Conservation (phyloP, 352 stramenopile species). For the Phytophthora pistaciae region DNA sequence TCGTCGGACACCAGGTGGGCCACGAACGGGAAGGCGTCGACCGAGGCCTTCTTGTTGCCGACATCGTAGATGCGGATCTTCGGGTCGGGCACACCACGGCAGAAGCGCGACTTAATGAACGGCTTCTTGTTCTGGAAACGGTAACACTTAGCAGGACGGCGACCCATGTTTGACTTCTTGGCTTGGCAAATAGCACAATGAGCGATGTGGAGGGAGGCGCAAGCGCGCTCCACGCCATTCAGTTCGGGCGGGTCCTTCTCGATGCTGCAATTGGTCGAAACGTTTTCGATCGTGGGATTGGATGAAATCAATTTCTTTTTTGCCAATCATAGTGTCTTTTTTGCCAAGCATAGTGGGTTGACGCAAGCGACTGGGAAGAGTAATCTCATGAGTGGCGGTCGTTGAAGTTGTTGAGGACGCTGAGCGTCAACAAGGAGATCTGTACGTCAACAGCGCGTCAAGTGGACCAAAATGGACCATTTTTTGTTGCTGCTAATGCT, state of each 20-base stretch:
- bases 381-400: conserved; percentile 8
- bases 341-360: not conserved
- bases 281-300: not conserved
- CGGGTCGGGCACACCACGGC: conserved; percentile 97
- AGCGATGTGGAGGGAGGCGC: not conserved
- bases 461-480: too few species aligned
- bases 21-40: conserved; percentile 99
- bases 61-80: conserved; percentile 99
- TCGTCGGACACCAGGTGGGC: conserved; percentile 96
- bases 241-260: conserved; percentile 1
- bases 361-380: not conserved
- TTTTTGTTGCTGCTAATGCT: too few species aligned
- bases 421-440: too few species aligned
- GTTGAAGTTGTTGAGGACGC: not conserved
- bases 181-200: conserved; percentile 51
- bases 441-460: too few species aligned
- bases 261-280: conserved; percentile 5
- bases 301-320: not conserved
- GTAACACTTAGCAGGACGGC: conserved; percentile 98
- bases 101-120: conserved; percentile 99
- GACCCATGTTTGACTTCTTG: conserved; percentile 46
- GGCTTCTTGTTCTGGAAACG: conserved; percentile 99
- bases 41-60: conserved; percentile 98
- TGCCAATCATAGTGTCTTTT: not conserved
- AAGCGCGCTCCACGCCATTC: conserved; percentile 24